Evolutionary conservation across 208 protist species (phyloP), one percentile per base, ranked within the genome.

Genomic region (Leishmania turanica): DNA sequence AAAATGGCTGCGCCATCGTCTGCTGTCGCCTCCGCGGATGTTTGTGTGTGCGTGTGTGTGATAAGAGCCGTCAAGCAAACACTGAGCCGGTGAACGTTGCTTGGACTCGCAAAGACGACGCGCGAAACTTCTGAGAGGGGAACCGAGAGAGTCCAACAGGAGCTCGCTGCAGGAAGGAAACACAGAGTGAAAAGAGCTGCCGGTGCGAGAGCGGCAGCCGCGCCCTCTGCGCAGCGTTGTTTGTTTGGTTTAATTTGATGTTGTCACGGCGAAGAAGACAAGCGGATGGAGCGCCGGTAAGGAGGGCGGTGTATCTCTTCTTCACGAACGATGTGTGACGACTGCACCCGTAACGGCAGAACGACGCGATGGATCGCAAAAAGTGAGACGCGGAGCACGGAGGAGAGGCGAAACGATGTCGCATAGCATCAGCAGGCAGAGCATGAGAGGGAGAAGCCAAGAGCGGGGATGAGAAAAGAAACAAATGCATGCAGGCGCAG

Each of bases 1-100:
- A 60, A 74, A 88, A 96, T 0, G 92, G 90, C 71, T 85, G 27
- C 6, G 64, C 51, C 90, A 93, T 76, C 7, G 45, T 49, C 42
- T 17, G 45, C 8, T 73, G 45, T 8, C 68, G 11, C 8, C 8
- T 49, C 37, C 19, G 24, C 24, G 42, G 21, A n/a, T 51, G 42
- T 37, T 0, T 72, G 42, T 53, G 42, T 53, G 68, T 47, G 5
- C 53, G 68, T 51, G 24, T 47, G 15, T n/a, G 21, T 4, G 11
- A 49, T 49, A 15, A 64, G 24, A 34, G 34, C 72, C 40, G n/a
- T 17, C 13, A 19, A 45, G 72, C 72, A 37, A 24, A 13, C 4
- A n/a, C 13, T 1, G 27, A 56, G 24, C 27, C 40, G 4, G 21
- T 53, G 7, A 54, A n/a, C 54, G 31, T 15, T 31, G 8, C 2